Percentiles rank a stretch among this genome's conserved stretches.
These are phyloP conservation scores for Hyphodiscus sp. DNA, from an alignment of 2,329 filamentous ascomycete species.

Conservation along the genomic window DNA sequence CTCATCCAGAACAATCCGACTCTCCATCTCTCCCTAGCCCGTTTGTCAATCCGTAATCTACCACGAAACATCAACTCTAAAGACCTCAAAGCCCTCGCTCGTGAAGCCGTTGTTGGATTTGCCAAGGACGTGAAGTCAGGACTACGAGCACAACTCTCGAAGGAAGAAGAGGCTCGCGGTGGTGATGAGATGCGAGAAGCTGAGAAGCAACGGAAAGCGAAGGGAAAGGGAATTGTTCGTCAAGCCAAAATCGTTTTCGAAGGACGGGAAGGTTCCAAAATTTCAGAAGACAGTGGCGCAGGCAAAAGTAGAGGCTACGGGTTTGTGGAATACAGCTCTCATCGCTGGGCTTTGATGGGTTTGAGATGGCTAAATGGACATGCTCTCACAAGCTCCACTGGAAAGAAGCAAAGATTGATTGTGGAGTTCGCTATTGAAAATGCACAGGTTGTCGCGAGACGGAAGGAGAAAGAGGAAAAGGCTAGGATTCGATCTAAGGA, in stretches of 20 bases:
- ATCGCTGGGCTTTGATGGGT: slow-evolving; percentile 91
- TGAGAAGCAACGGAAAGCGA: slow-evolving; percentile 70
- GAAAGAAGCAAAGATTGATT: slow-evolving; percentile 83
- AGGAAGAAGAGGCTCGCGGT: slow-evolving; percentile 78
- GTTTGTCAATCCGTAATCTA: slow-evolving; percentile 86
- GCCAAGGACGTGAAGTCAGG: slow-evolving; percentile 81
- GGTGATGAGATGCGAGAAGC: slow-evolving; percentile 74
- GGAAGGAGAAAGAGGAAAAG: slow-evolving; percentile 58
- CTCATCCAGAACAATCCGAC: slow-evolving; percentile 87
- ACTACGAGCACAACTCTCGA: slow-evolving; percentile 70
- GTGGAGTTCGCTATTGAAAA: slow-evolving; percentile 99
- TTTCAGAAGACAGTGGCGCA: slow-evolving; percentile 67
- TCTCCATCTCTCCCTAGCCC: slow-evolving; percentile 81
- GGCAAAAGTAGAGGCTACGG: slow-evolving; percentile 89
- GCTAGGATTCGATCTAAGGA: slow-evolving; percentile 36
- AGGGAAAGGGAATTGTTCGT: slow-evolving; percentile 80
- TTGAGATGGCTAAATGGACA: slow-evolving; percentile 88
- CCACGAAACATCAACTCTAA: slow-evolving; percentile 79
- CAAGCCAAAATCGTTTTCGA: slow-evolving; percentile 97
- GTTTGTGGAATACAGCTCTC: slow-evolving; percentile 93
- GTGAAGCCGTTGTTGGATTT: slow-evolving; percentile 90
- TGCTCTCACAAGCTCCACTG: slow-evolving; percentile 50
- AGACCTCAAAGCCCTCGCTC: slow-evolving; percentile 82
- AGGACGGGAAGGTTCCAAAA: slow-evolving; percentile 76
- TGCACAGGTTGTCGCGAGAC: slow-evolving; percentile 82